These are phyloP conservation scores for Dictyostelium intermedium DNA, from an alignment of 78 protist species.

Conservation along the genomic window DNA sequence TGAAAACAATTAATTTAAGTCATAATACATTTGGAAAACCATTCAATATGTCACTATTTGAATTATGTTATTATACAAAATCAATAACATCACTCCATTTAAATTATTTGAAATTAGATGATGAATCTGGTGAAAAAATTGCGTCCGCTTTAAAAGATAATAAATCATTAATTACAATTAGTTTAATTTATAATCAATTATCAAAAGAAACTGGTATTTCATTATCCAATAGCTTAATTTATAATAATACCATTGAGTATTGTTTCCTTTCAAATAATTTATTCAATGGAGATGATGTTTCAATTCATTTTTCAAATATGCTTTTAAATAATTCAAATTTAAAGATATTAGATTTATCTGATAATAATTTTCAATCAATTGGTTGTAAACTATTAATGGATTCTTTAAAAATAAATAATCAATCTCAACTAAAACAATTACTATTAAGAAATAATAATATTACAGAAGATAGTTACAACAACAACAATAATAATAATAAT, in stretches of 20 bases:
- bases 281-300: conserved; percentile 22
- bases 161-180: background rate
- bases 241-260: background rate
- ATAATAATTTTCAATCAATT: conserved; percentile 16
- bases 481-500: too few species aligned
- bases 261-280: conserved; percentile 27
- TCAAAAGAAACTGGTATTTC: conserved; percentile 17
- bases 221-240: background rate
- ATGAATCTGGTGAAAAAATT: conserved; percentile 40
- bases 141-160: background rate
- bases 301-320: background rate
- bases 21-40: conserved; percentile 64
- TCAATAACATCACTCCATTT: conserved; percentile 9
- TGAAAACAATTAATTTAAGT: conserved; percentile 26
- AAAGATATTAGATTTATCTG: conserved; percentile 24
- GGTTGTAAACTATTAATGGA: conserved; percentile 29
- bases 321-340: background rate
- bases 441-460: conserved; percentile 39
- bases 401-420: background rate
- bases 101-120: conserved; percentile 53
- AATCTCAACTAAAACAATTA: background rate
- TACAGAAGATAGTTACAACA: background rate
- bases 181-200: conserved; percentile 41
- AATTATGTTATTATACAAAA: background rate
- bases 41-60: conserved; percentile 1